Percentiles rank a stretch among this genome's conserved stretches.
Conservation (phyloP, 179 eudicot species). For the Beta corolliflora region DNA sequence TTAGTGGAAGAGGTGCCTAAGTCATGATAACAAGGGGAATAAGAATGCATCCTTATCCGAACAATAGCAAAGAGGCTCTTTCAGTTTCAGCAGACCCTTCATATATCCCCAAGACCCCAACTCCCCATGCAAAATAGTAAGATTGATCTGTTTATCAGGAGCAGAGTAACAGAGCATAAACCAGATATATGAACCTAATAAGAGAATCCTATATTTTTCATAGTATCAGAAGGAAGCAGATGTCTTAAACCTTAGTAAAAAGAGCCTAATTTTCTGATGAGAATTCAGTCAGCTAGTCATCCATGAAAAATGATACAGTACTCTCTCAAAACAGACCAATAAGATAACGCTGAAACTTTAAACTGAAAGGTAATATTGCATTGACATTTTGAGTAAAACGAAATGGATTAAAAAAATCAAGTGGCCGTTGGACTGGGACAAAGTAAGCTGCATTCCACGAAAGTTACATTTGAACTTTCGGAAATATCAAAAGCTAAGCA, state of each 20-base stretch:
- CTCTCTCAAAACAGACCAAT: background rate
- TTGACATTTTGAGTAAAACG: background rate
- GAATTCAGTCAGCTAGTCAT: background rate
- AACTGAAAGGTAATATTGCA: background rate
- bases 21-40: background rate
- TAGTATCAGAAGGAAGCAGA: background rate
- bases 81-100: background rate
- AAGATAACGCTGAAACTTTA: background rate
- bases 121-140: background rate
- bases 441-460: background rate
- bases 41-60: background rate
- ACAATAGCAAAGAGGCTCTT: background rate
- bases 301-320: background rate
- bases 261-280: background rate
- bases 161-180: too few relatives aligned
- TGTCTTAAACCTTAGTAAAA: background rate
- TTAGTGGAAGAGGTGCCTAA: background rate
- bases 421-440: background rate
- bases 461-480: background rate
- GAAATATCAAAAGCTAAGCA: background rate
- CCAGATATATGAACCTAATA: background rate
- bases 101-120: background rate
- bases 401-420: background rate
- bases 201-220: too few relatives aligned
- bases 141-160: background rate